Evolutionary conservation across 768 basidiomycete species (phyloP), one percentile per base, ranked within the genome.

Genomic region (Ramaria rubella): DNA sequence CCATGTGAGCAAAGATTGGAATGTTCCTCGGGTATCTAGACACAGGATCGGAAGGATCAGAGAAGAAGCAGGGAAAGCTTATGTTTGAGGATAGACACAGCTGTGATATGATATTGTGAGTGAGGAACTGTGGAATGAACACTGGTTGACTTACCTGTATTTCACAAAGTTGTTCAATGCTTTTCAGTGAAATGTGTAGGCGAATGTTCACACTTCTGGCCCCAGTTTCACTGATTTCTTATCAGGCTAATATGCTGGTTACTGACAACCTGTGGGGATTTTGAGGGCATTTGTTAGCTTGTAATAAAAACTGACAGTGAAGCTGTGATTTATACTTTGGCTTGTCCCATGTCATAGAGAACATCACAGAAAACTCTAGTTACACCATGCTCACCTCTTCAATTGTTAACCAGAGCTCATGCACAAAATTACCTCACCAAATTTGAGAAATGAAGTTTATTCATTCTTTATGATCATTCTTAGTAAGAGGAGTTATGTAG

Each of bases 361-460:
- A 82, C 42, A 74, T 83, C 27, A 77, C 80, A 1, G 80, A 80
- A 55, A 76, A 67, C 57, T 63, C 70, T 26, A 73, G 73, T 31
- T 75, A 78, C 26, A 64, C 69, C n/a, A 77, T 75, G 3, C 67
- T 83, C 51, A 78, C 80, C 1, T 62, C 49, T 30, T 67, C 69
- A 85, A 82, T 81, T 71, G 81, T 29, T 80, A 83, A 7, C 84
- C 83, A 1, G 82, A 84, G 62, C 68, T 83, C 49, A 77, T 77
- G 49, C 69, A 75, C 17, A 75, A 74, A n/a, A 72, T 69, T 8
- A 59, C 65, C 40, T 68, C 69, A 38, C 76, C 76, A 0, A 80
- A 79, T 9, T 75, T 69, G 63, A 69, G 70, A 43, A 73, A 77
- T 12, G 83, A 85, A 61, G 69, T 77, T 0, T 85, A 83, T 59